These are phyloP conservation scores for Phaeosphaeria sp. DNA, from an alignment of 2,329 filamentous ascomycete species.

Conservation along the genomic window DNA sequence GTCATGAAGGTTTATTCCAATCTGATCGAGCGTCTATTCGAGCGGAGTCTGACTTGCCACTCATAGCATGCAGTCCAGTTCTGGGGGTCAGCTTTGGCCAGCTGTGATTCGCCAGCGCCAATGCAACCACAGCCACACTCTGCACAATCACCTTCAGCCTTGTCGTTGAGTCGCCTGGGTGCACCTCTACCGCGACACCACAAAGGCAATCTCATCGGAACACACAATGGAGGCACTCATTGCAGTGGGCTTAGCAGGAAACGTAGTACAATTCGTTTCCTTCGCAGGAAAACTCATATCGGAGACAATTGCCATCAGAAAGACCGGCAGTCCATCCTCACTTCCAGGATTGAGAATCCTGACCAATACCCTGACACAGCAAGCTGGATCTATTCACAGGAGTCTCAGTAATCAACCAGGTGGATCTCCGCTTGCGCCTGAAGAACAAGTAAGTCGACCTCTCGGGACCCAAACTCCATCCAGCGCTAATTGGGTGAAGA, in stretches of 20 bases:
- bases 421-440: neutral
- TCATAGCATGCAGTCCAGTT: neutral
- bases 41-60: neutral
- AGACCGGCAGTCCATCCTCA: constrained; percentile 6
- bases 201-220: neutral
- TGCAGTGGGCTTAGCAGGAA: constrained; percentile 21
- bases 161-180: neutral
- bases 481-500: constrained; percentile 1
- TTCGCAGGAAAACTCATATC: constrained; percentile 12
- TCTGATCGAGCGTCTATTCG: neutral
- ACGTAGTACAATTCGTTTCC: constrained; percentile 23
- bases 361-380: constrained; percentile 3
- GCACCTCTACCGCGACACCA: neutral
- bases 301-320: constrained; percentile 5
- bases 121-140: neutral
- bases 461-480: neutral
- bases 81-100: neutral
- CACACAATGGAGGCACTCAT: constrained; percentile 18
- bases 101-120: neutral
- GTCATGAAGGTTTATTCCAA: neutral
- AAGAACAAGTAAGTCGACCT: neutral
- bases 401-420: constrained; percentile 1
- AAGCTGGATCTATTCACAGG: constrained; percentile 2
- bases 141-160: neutral
- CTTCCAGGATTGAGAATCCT: constrained; percentile 1